A percentile compares a stretch with the other conserved stretches of the same genome.
phyloP scores from a whole-genome alignment of 73 alveolate genomes.

The Paramecium sonneborni region DNA sequence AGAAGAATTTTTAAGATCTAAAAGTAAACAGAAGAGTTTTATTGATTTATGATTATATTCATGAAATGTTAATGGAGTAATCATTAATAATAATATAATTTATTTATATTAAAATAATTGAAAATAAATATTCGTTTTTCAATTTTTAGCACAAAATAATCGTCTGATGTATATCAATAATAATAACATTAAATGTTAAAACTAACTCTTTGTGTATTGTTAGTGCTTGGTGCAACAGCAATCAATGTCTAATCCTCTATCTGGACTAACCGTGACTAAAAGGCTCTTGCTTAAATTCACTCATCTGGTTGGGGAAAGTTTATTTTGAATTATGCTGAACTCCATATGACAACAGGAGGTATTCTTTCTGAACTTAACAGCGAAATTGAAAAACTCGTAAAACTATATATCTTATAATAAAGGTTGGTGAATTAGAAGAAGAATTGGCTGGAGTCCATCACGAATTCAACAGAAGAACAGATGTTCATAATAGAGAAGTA shows the following conservation, averaged over 20 bases:
- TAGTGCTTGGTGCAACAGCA: constrained; percentile 28
- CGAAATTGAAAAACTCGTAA: constrained; percentile 40
- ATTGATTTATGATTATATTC: constrained; percentile 27
- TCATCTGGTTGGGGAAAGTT: constrained; percentile 51
- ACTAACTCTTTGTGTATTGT: constrained; percentile 9
- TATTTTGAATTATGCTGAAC: constrained; percentile 52
- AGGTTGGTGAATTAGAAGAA: constrained; percentile 19
- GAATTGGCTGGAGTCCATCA: constrained; percentile 38
- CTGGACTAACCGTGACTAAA: constrained; percentile 25
- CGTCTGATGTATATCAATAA: background rate
- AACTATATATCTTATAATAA: background rate
- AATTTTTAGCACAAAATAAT: constrained; percentile 29
- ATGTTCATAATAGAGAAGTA: constrained; percentile 47
- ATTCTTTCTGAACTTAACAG: background rate
- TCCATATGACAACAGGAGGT: constrained; percentile 53
- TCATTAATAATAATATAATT: background rate
- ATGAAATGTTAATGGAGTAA: background rate
- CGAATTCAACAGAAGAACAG: constrained; percentile 44
- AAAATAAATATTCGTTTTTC: constrained; percentile 37
- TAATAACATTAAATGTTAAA: constrained; percentile 23
- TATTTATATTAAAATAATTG: background rate
- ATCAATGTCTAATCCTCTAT: constrained; percentile 49
- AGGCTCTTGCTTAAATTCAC: constrained; percentile 37
- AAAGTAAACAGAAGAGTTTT: background rate
- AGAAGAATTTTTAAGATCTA: background rate